Percentiles rank a stretch among this genome's conserved stretches.
These are phyloP conservation scores for Backusella australiensis DNA, from an alignment of 192 early-diverging fungal species.

Conservation along the genomic window DNA sequence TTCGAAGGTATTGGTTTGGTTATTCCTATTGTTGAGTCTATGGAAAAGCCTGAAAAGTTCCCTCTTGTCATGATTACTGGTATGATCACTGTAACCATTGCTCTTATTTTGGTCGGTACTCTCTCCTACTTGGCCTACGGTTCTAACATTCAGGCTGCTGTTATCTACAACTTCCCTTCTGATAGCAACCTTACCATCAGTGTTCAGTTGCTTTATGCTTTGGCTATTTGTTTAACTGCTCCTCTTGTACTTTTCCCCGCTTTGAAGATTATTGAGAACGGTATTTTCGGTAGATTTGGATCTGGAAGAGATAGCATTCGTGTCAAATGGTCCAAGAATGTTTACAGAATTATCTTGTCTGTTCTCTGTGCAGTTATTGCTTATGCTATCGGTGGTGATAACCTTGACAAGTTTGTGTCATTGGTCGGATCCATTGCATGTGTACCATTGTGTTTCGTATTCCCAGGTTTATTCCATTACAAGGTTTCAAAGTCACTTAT, in stretches of 20 bases:
- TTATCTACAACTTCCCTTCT: constrained; percentile 78
- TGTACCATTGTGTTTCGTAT: constrained; percentile 75
- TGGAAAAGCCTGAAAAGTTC: constrained; percentile 82
- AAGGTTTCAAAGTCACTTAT: constrained; percentile 45
- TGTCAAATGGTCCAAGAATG: constrained; percentile 74
- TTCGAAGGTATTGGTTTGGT: constrained; percentile 49
- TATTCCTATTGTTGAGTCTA: constrained; percentile 72
- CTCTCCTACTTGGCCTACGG: constrained; percentile 82
- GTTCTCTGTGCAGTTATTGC: constrained; percentile 64
- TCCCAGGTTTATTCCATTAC: constrained; percentile 82
- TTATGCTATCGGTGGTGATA: constrained; percentile 60
- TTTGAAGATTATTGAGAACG: constrained; percentile 79
- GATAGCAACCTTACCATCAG: constrained; percentile 51
- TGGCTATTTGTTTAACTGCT: constrained; percentile 85
- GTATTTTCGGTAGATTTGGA: constrained; percentile 59
- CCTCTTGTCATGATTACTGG: constrained; percentile 63
- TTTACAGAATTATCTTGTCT: constrained; percentile 60
- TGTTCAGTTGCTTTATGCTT: constrained; percentile 78
- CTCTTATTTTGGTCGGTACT: constrained; percentile 70
- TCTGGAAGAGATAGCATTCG: constrained; percentile 42
- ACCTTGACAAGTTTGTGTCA: constrained; percentile 85
- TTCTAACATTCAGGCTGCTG: constrained; percentile 69
- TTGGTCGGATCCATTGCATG: constrained; percentile 80
- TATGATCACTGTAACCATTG: constrained; percentile 61
- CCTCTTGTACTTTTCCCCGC: constrained; percentile 86